phyloP scores from a whole-genome alignment of 441 rosid genomes.

The Breynia disticha region DNA sequence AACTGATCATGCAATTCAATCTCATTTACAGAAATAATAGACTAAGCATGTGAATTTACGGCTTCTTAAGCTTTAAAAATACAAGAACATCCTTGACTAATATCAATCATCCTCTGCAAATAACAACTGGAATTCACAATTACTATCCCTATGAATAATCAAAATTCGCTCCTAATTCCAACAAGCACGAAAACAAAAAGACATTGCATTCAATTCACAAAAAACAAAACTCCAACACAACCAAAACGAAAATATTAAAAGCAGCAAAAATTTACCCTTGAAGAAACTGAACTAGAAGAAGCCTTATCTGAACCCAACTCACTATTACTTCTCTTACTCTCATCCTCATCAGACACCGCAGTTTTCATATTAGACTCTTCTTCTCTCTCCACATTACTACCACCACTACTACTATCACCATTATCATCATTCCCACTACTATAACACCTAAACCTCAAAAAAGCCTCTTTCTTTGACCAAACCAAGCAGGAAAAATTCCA shows the following conservation, averaged over 20 bases:
- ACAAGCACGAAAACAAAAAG: neutral
- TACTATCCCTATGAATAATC: too few relatives aligned
- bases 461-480: slow-evolving; percentile 14
- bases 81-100: too few relatives aligned
- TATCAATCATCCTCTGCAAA: too few relatives aligned
- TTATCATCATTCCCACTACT: slow-evolving; percentile 22
- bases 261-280: too few relatives aligned
- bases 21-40: neutral
- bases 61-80: neutral
- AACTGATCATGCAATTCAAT: neutral
- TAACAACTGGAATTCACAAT: too few relatives aligned
- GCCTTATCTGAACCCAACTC: slow-evolving; percentile 40
- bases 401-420: slow-evolving; percentile 3
- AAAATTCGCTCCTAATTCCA: neutral
- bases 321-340: slow-evolving; percentile 26
- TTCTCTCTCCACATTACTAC: slow-evolving; percentile 18
- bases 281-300: slow-evolving; percentile 37
- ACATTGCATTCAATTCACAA: neutral
- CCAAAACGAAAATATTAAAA: slow-evolving; percentile 1
- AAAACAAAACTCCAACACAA: neutral
- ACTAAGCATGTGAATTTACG: neutral
- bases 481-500: slow-evolving; percentile 19
- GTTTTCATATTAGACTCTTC: slow-evolving; percentile 42
- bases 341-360: slow-evolving; percentile 34
- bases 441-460: slow-evolving; percentile 35